Evolutionary conservation across 108 stramenopile genomes (phyloP).

Genomic region (Conticribra weissflogii): DNA sequence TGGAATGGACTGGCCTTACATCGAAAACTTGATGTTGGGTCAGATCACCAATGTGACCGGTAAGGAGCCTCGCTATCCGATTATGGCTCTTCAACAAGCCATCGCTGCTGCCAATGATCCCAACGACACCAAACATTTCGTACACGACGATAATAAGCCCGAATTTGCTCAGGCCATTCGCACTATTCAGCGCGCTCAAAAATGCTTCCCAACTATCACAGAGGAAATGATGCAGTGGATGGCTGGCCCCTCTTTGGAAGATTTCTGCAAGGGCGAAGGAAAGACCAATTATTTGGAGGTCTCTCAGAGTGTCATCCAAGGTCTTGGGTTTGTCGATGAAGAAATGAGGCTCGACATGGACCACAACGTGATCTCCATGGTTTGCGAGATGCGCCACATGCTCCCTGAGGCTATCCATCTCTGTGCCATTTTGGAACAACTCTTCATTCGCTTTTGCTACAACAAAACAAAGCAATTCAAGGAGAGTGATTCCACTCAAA

Average conservation of each 20-base stretch:
- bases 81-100: slow-evolving; percentile 89
- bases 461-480: slow-evolving; percentile 87
- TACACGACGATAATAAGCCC: slow-evolving; percentile 61
- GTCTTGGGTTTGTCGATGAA: slow-evolving; percentile 80
- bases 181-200: slow-evolving; percentile 73
- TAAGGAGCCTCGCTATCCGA: slow-evolving; percentile 94
- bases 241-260: slow-evolving; percentile 73
- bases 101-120: slow-evolving; percentile 89
- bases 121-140: slow-evolving; percentile 70
- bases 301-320: slow-evolving; percentile 68
- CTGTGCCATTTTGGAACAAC: slow-evolving; percentile 72
- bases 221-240: slow-evolving; percentile 88
- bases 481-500: slow-evolving; percentile 85
- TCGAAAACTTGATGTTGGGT: slow-evolving; percentile 98
- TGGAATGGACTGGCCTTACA: slow-evolving; percentile 95
- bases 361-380: slow-evolving; percentile 85
- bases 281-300: slow-evolving; percentile 70
- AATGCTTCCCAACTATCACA: slow-evolving; percentile 81
- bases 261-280: slow-evolving; percentile 75
- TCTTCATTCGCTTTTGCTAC: slow-evolving; percentile 84
- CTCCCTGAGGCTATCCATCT: slow-evolving; percentile 83
- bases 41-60: slow-evolving; percentile 95
- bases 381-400: slow-evolving; percentile 86
- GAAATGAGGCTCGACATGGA: slow-evolving; percentile 84
- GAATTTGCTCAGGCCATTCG: slow-evolving; percentile 74